These are phyloP conservation scores for Picea abies DNA, from an alignment of 83 land plant species.

Conservation along the genomic window DNA sequence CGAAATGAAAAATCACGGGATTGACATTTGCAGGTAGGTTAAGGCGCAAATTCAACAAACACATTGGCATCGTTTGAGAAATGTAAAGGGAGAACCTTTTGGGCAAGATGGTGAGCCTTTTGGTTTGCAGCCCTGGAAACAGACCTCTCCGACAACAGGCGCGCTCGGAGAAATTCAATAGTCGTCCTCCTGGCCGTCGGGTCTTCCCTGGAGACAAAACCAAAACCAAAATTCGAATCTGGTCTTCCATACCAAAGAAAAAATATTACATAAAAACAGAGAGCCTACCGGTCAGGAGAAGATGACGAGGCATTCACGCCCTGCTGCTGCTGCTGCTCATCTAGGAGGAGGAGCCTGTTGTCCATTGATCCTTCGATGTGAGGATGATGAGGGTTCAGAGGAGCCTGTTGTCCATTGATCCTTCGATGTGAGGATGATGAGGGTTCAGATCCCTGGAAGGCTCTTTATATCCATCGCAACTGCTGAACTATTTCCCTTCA, in stretches of 20 bases:
- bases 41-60: neutral
- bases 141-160: conserved; percentile 74
- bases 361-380: too few species aligned
- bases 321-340: neutral
- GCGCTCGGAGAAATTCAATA: conserved; percentile 65
- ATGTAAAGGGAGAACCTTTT: conserved; percentile 37
- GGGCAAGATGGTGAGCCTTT: conserved; percentile 59
- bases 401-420: too few species aligned
- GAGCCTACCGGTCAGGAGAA: neutral
- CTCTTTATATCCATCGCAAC: too few species aligned
- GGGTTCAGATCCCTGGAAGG: too few species aligned
- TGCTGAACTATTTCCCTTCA: too few species aligned
- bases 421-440: too few species aligned
- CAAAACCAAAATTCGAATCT: neutral
- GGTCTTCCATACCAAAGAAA: neutral
- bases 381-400: too few species aligned
- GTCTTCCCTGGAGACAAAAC: conserved; percentile 18
- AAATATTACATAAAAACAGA: neutral
- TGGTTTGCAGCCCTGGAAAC: conserved; percentile 57
- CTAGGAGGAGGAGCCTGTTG: too few species aligned
- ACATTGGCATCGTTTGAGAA: neutral
- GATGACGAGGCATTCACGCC: neutral
- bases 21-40: neutral
- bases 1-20: neutral
- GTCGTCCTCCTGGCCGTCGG: conserved; percentile 43